Base-by-base conservation (phyloP, 1,139 yeast species). In the Taphrina communis region DNA sequence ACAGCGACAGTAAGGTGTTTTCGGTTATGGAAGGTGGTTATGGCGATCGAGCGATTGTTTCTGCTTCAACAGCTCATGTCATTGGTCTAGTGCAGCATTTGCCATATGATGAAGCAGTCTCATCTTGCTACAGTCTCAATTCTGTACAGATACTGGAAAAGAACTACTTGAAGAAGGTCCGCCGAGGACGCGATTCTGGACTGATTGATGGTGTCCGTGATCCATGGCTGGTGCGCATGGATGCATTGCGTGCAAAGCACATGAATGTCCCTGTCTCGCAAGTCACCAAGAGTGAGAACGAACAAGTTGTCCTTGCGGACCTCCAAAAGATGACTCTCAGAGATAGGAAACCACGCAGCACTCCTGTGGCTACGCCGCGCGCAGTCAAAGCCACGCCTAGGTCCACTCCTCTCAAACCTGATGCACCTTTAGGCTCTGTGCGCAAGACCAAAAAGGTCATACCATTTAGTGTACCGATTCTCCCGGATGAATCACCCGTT, bases 11-110 rank as follows among this genome's bases (percentile, higher is more conserved):
- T 11, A 86, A 86, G 73, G 80, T 90, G 0, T 74, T 90, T 0
- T 89, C 96, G 1, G 79, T 90, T 55, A 79, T 90, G 72, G 97
- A 90, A 78, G 97, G 97, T 21, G 97, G 97, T 0, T 90, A 90
- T 76, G 88, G 95, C 0, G 94, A 90, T 74, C 90, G 90, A 1
- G 97, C 97, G 0, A 81, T 90, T 41, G 79, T 88, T 1, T 88
- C 96, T 0, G 97, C 96, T 11, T 86, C 89, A 0, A 89, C 89
- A 75, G 85, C 96, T 78, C 70, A 85, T 88, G 50, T 96, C 95
- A 0, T 76, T 88, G 67, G 84, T 83, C 59, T 83, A 7, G 68
- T 46, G 6, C 61, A 55, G 14, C n/a, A n/a, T 12, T 48, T 59
- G 25, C 25, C 14, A 4, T 2, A 31, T 12, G 56, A 36, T n/a